A percentile compares a stretch with the other conserved stretches of the same genome.
These are phyloP conservation scores for Pythium sukuiense DNA, from an alignment of 352 stramenopile species.

Conservation along the genomic window DNA sequence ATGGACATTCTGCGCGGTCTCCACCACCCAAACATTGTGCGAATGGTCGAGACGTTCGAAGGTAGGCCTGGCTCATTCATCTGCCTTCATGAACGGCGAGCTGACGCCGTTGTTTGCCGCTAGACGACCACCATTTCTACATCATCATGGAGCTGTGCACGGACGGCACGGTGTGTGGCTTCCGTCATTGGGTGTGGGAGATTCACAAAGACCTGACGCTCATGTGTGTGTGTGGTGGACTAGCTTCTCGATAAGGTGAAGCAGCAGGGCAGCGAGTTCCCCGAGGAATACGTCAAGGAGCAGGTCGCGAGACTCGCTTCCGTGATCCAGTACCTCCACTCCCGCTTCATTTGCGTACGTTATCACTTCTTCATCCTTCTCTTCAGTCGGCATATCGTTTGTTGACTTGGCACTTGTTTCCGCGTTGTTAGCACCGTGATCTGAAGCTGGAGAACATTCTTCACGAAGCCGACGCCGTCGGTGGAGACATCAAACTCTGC, in stretches of 20 bases:
- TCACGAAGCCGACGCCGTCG: conserved; percentile 50
- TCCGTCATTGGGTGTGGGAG: neutral
- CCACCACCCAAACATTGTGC: conserved; percentile 81
- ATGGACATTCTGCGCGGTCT: conserved; percentile 74
- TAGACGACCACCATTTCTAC: conserved; percentile 70
- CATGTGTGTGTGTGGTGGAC: neutral
- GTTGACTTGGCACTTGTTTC: too few species aligned
- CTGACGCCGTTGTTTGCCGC: neutral
- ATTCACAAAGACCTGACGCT: neutral
- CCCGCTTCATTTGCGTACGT: conserved; percentile 76
- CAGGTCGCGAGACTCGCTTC: conserved; percentile 66
- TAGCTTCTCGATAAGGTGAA: conserved; percentile 71
- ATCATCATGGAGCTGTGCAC: conserved; percentile 87
- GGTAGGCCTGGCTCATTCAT: neutral
- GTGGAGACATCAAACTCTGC: conserved; percentile 74
- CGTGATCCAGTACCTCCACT: conserved; percentile 80
- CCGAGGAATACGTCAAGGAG: conserved; percentile 56
- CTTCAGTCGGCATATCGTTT: too few species aligned
- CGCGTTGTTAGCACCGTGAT: conserved; percentile 55
- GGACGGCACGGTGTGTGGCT: conserved; percentile 48
- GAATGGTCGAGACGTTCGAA: conserved; percentile 80
- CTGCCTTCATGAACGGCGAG: neutral
- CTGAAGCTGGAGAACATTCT: conserved; percentile 85
- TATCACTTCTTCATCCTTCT: too few species aligned
- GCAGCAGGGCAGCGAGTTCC: conserved; percentile 39